Conservation (phyloP, 2,329 filamentous ascomycete genomes). For the Talaromyces sp. region DNA sequence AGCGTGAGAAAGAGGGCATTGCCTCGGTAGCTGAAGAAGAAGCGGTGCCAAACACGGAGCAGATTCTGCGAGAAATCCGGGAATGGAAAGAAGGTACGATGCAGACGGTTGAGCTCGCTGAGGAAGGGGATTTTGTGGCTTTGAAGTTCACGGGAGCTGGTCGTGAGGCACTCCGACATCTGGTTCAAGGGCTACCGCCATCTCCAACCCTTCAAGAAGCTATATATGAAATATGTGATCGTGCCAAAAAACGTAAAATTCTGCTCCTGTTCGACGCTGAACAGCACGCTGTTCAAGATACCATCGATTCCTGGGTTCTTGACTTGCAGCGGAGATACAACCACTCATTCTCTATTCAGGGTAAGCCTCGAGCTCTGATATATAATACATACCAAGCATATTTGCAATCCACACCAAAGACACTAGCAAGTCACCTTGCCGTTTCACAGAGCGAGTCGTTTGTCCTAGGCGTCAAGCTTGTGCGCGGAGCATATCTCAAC, state of each 20-base stretch:
- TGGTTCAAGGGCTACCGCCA: slow-evolving; percentile 61
- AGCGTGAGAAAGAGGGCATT: neutral
- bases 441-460: slow-evolving; percentile 59
- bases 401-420: slow-evolving; percentile 58
- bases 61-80: slow-evolving; percentile 27
- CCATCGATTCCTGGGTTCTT: slow-evolving; percentile 78
- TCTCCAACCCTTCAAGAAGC: slow-evolving; percentile 62
- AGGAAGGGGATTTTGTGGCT: slow-evolving; percentile 59
- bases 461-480: slow-evolving; percentile 68
- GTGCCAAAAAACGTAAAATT: slow-evolving; percentile 66
- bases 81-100: slow-evolving; percentile 72
- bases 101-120: slow-evolving; percentile 57
- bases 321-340: slow-evolving; percentile 73
- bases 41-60: neutral
- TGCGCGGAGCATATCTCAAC: slow-evolving; percentile 69
- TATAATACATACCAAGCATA: slow-evolving; percentile 79
- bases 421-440: slow-evolving; percentile 60
- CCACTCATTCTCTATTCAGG: slow-evolving; percentile 41
- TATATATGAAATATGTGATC: slow-evolving; percentile 70
- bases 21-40: neutral
- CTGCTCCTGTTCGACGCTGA: slow-evolving; percentile 80
- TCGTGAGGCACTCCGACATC: slow-evolving; percentile 65
- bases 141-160: slow-evolving; percentile 81
- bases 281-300: slow-evolving; percentile 70
- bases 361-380: slow-evolving; percentile 56